phyloP scores from a whole-genome alignment of 495 filamentous ascomycete genomes.

The Trichocladium uniseriatum region DNA sequence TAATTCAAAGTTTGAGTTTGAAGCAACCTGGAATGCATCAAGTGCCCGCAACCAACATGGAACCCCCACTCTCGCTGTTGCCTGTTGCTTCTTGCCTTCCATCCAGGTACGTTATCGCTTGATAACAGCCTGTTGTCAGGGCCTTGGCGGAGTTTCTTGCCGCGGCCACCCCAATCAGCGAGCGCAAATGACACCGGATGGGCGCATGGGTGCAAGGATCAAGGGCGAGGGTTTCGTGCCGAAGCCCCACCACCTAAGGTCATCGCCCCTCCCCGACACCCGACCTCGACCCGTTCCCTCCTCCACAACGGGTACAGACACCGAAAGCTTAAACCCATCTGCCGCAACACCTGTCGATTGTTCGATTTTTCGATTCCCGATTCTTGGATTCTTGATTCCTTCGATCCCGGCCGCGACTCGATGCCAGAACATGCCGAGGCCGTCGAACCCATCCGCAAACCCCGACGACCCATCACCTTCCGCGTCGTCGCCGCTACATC shows the following conservation, averaged over 20 bases:
- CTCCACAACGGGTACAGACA: conserved; percentile 23
- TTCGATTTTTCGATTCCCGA: background rate
- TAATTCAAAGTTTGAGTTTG: no score
- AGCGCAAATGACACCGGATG: no score
- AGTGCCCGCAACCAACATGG: no score
- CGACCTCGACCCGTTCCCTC: conserved; percentile 13
- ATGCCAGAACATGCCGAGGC: conserved; percentile 19
- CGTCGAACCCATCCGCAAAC: conserved; percentile 6
- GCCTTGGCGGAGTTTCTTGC: no score
- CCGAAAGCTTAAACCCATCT: conserved; percentile 22
- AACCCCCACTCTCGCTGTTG: no score
- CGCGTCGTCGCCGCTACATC: conserved; percentile 9
- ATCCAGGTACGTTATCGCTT: no score
- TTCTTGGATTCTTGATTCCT: background rate
- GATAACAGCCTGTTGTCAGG: no score
- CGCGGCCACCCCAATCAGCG: conserved; percentile 5
- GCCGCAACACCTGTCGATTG: background rate
- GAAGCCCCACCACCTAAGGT: background rate
- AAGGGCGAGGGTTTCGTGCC: background rate
- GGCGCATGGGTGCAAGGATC: background rate
- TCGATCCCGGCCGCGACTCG: background rate
- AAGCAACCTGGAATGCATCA: no score
- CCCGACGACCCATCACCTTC: conserved; percentile 3
- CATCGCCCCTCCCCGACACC: conserved; percentile 2
- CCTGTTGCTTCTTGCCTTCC: no score